Evolutionary conservation across 139 green algal genomes (phyloP), one percentile per base, ranked within the genome.

Genomic region (Micromonas commoda): DNA sequence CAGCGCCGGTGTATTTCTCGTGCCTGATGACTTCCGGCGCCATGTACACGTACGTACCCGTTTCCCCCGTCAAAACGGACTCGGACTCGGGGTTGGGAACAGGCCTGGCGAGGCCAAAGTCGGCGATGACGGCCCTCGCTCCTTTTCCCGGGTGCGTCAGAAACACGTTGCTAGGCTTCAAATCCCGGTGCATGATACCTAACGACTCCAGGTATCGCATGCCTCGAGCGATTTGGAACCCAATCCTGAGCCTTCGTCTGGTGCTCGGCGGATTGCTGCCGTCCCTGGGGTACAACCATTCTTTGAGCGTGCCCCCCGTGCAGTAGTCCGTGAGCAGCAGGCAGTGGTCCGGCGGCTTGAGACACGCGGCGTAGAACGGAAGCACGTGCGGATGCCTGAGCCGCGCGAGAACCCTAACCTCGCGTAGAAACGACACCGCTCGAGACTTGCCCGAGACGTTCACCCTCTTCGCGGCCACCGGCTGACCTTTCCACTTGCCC

Each of bases 1-100:
- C 81, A 83, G 93, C 93, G 54, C 85, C 73, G 63, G 91, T 80
- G 82, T 99, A 99, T 0, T 92, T 91, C 80, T 91, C 90, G 87
- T 99, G 94, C 86, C 97, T 91, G 45, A 99, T 99, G 20, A 99
- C 96, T 85, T 99, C 96, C 3, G 96, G 96, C 9, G 96, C 95
- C 96, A 99, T 99, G 38, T 75, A 75, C 52, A 75, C 53, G 29
- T 63, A 75, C 37, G 68, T 75, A 5, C 68, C 68, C 13, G 68
- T 75, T 24, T 61, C 37, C 23, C 37, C 68, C 0, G 68, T 75
- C 68, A 75, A 63, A 6, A 33, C 21, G 23, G 20, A 13, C 29
- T 75, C 68, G 45, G 45, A 57, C 4, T 60, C 21, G 53, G 24
- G 34, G 19, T 75, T 63, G 23, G 38, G 3, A n/a, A 37, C 20